phyloP scores from a whole-genome alignment of 352 stramenopile species.

The Globisporangium barbulae region DNA sequence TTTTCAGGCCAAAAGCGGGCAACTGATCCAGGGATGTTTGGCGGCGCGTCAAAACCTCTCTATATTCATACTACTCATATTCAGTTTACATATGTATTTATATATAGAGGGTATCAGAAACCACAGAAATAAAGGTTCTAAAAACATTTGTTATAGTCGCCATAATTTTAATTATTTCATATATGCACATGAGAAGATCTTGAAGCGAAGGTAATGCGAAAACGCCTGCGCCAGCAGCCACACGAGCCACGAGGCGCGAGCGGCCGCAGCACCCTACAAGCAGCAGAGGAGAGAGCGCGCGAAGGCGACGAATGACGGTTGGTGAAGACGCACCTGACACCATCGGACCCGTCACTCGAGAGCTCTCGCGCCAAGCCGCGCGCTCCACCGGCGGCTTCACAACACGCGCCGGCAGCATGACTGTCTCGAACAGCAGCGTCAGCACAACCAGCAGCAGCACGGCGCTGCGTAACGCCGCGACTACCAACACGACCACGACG shows the following conservation, averaged over 20 bases:
- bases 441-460: slow-evolving; percentile 11
- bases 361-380: slow-evolving; percentile 8
- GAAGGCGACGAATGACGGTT: slow-evolving; percentile 8
- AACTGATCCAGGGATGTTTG: slow-evolving; percentile 7
- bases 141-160: not conserved
- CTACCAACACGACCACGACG: slow-evolving; percentile 8
- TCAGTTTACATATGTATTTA: not conserved
- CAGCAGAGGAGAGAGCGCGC: not conserved
- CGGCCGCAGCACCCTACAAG: not conserved
- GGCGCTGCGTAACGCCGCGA: not conserved
- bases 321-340: not conserved
- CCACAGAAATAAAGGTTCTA: not conserved
- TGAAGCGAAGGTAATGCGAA: slow-evolving; percentile 9
- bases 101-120: not conserved
- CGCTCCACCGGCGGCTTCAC: not conserved
- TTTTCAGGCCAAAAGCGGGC: not conserved
- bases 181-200: slow-evolving; percentile 9
- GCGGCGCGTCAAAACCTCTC: not conserved
- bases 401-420: slow-evolving; percentile 24
- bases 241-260: slow-evolving; percentile 4
- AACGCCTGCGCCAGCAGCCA: not conserved
- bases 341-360: slow-evolving; percentile 11
- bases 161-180: not conserved
- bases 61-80: not conserved
- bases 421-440: slow-evolving; percentile 42